Evolutionary conservation across 495 filamentous ascomycete genomes (phyloP), one percentile per base, ranked within the genome.

Genomic region (Aspergillus asperescens): DNA sequence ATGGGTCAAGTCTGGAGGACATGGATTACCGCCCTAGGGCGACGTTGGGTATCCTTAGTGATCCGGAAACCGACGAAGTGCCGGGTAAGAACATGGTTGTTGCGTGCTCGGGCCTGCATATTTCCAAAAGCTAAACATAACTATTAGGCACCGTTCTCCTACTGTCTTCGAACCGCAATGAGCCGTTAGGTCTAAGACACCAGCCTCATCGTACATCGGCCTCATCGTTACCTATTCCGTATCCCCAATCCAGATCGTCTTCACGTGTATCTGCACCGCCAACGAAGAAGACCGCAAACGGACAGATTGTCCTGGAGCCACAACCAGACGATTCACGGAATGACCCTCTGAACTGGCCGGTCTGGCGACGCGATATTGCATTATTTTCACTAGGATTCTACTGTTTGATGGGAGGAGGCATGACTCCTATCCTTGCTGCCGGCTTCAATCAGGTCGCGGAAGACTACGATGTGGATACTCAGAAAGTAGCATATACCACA

Each of bases 271-370:
- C 65, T 0, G 51, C 58, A 10, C 75, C 75, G 15, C 73, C 74
- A 51, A 82, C 81, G 67, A 96, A 96, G 71, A 84, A 75, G 54
- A 96, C 90, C 6, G 64, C 73, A 15, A 83, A 96, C 67, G 93
- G 92, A 27, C 81, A 81, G 45, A 89, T 96, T 57, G 88, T 98
- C 49, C 72, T 98, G 7, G 85, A 94, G 1, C 92, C 92, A 0
- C 93, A 97, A 62, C 93, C 93, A 1, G 91, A 96, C 37, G 89
- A 95, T 31, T 89, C 88, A 0, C 71, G 76, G 22, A 95, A 98
- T 55, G 93, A 98, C 60, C 93, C 93, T 0, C 68, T 98, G 37
- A 98, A 98, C 59, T 98, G 93, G 93, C 82, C 88, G 2, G 67
- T 76, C 1, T 89, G 87, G 86, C 80, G 89, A 27, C 74, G 93